These are phyloP conservation scores for Erythrobasidium hasegawianum DNA, from an alignment of 1,284 basidiomycete genomes.

Conservation along the genomic window DNA sequence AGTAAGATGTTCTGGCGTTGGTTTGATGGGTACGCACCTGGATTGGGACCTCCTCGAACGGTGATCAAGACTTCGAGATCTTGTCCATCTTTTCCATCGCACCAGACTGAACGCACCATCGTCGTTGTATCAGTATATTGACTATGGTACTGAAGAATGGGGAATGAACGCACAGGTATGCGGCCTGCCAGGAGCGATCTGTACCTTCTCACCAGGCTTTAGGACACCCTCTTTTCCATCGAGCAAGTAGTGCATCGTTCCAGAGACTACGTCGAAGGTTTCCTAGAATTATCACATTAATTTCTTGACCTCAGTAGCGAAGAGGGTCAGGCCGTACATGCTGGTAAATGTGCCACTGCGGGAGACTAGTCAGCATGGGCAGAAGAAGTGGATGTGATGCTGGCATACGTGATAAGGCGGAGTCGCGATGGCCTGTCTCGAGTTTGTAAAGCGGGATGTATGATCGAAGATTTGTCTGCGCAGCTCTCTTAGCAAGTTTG, in stretches of 20 bases:
- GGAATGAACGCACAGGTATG: slow-evolving; percentile 41
- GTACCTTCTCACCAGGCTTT: slow-evolving; percentile 44
- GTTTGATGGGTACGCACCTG: neutral
- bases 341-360: slow-evolving; percentile 32
- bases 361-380: neutral
- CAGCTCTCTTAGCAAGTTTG: no score
- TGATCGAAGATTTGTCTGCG: slow-evolving; percentile 47
- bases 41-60: slow-evolving; percentile 45
- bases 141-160: no score
- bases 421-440: slow-evolving; percentile 44
- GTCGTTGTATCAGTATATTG: neutral
- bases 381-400: neutral
- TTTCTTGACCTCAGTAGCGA: neutral
- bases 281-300: slow-evolving; percentile 35
- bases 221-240: slow-evolving; percentile 47
- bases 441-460: slow-evolving; percentile 44
- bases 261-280: slow-evolving; percentile 46
- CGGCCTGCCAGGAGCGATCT: slow-evolving; percentile 44
- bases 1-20: no score
- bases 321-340: slow-evolving; percentile 2
- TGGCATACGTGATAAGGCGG: slow-evolving; percentile 45
- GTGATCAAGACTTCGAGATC: slow-evolving; percentile 48
- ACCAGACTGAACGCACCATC: slow-evolving; percentile 47
- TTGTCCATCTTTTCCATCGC: slow-evolving; percentile 39
- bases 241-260: slow-evolving; percentile 47